Evolutionary conservation across 2,329 filamentous ascomycete species (phyloP).

Genomic region (Colletotrichum navitas): DNA sequence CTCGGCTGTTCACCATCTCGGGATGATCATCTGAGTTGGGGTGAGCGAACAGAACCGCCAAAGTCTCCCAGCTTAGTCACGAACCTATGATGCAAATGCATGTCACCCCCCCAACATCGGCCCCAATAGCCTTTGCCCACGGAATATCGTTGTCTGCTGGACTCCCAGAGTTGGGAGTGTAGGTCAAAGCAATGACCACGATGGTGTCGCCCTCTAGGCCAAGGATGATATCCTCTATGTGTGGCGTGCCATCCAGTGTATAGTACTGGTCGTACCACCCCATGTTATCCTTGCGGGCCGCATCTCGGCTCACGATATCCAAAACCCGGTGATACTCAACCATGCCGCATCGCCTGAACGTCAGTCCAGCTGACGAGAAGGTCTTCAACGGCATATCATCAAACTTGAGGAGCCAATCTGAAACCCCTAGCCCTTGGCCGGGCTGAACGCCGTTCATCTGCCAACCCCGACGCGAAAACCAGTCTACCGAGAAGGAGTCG

Average conservation of each 20-base stretch:
- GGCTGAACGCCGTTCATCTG: conserved; percentile 54
- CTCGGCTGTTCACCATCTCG: conserved; percentile 58
- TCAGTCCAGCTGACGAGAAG: conserved; percentile 56
- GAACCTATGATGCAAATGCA: conserved; percentile 70
- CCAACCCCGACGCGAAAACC: conserved; percentile 70
- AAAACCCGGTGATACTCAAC: conserved; percentile 62
- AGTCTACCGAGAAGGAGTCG: conserved; percentile 58
- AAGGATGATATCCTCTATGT: conserved; percentile 66
- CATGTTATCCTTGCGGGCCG: conserved; percentile 60
- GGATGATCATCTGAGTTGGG: conserved; percentile 57
- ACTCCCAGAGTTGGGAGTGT: conserved; percentile 61
- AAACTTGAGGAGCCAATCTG: conserved; percentile 68
- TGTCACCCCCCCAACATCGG: conserved; percentile 68
- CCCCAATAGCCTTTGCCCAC: conserved; percentile 65
- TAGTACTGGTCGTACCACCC: conserved; percentile 73
- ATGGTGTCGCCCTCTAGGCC: conserved; percentile 62
- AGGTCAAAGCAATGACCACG: conserved; percentile 67
- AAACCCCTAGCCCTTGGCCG: conserved; percentile 59
- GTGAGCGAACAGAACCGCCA: conserved; percentile 16
- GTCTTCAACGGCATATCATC: conserved; percentile 60
- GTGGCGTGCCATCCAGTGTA: conserved; percentile 60
- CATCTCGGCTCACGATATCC: conserved; percentile 63
- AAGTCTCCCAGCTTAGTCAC: conserved; percentile 45
- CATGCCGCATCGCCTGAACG: conserved; percentile 60
- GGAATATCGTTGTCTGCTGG: conserved; percentile 64